Evolutionary conservation across 768 basidiomycete genomes (phyloP), one percentile per base, ranked within the genome.

Genomic region (Calocera viscosa): DNA sequence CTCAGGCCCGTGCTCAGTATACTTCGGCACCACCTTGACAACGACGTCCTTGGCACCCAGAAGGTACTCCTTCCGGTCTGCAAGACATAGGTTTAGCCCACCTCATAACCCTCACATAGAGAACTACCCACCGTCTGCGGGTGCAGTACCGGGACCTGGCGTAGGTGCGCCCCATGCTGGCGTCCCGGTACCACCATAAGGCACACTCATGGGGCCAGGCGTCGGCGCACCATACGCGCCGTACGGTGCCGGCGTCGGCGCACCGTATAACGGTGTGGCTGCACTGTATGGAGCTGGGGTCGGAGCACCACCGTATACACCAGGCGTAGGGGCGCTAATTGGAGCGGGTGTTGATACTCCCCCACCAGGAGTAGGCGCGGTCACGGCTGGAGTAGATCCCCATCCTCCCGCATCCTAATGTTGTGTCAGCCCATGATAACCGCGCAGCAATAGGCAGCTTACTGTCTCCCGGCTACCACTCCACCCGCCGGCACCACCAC

Each of bases 311-410:
- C n/a, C n/a, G n/a, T 76, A 76, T 17, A 68, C 33, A 30, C 41
- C 64, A 39, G 33, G 63, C 68, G 47, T 65, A 26, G 68, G 67
- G 8, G 72, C 70, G 30, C 66, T 69, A 49, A 70, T 68, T 8
- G 68, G 35, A 14, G 66, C 69, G 5, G 73, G 70, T 7, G 70
- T 70, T 49, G 68, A 34, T 28, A 30, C 64, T 1, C 34, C 28
- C 14, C 78, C n/a, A n/a, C n/a, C 80, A 19, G 84, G 84, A 19
- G 84, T 85, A 2, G 83, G 82, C 2, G 83, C 82, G 63, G 80
- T 28, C n/a, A 69, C 71, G 10, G 70, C 74, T 2, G 75, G 75
- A 39, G 77, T 76, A 53, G 74, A 72, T 28, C 72, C 75, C 24
- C 53, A 64, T 67, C 63, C 72, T 71, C 72, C 75, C 28, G 75